Conservation (phyloP, 176 grass and related monocot genomes). For the Dendrocalamus sinicus region DNA sequence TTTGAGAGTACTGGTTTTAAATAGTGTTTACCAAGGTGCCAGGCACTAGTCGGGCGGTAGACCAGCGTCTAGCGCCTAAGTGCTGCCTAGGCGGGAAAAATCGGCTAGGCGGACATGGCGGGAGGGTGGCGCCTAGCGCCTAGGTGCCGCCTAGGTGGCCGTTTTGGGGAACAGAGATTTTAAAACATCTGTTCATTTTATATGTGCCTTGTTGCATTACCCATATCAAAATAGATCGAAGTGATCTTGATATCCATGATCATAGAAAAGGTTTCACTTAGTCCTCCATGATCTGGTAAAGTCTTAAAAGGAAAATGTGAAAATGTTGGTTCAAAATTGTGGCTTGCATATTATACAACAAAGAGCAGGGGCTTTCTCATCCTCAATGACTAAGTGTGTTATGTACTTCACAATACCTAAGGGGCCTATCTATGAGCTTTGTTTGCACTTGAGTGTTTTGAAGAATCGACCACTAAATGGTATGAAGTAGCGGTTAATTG, state of each 20-base stretch:
- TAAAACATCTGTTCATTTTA: no score
- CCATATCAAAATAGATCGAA: constrained; percentile 5
- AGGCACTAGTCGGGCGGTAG: background rate
- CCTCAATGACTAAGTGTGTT: background rate
- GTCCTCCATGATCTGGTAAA: background rate
- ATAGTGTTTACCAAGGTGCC: no score
- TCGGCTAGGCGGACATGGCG: no score
- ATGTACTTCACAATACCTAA: no score
- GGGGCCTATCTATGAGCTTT: no score
- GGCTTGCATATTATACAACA: background rate
- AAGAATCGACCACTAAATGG: no score
- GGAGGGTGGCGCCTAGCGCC: no score
- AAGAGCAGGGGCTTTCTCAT: constrained; percentile 1
- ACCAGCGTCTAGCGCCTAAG: no score
- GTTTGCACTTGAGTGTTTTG: no score
- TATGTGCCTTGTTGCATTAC: background rate
- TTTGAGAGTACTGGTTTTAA: background rate
- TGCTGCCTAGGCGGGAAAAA: no score
- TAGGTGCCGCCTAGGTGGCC: no score
- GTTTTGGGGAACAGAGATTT: no score
- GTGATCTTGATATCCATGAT: background rate
- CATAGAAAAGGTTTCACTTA: background rate
- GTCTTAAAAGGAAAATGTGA: background rate
- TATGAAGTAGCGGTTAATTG: background rate
- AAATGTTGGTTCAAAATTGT: background rate